Base-by-base conservation (phyloP, 1,284 basidiomycete genomes). In the Leccinum proliferum region DNA sequence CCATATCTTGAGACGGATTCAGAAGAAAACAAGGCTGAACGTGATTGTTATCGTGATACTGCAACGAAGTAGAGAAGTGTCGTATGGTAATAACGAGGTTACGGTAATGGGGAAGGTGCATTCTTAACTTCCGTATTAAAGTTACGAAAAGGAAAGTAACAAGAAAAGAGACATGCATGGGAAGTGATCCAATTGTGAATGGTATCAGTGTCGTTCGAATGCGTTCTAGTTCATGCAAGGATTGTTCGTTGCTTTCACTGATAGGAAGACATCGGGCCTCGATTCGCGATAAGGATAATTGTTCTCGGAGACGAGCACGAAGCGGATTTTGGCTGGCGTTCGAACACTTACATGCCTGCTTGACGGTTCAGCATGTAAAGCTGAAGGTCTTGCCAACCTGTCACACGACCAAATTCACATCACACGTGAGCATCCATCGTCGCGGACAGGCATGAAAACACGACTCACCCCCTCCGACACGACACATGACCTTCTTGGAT, bases 381-480 rank as follows among this genome's bases (percentile, higher is more conserved):
- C 69, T 86, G 86, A 65, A 95, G 78, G 75, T 94, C 92, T 72
- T 93, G 90, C 93, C 92, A 95, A 50, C 92, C 92, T 89, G 74
- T 25, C 48, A 50, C 59, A 65, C n/a, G 18, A 3, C 39, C 53
- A 11, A 37, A 52, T 35, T 61, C 11, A n/a, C 32, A 35, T 46
- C 50, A 67, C 35, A 62, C 48, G 48, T 66, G 6, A 60, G 59
- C 53, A 46, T 41, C 2, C 52, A 12, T 34, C 18, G 39, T 48
- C 43, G 41, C 12, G 60, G 61, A 48, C 43, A 59, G 43, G 46
- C 46, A 67, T 63, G 58, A 29, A 66, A 60, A 62, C 29, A 37
- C 43, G 8, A 79, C 85, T 72, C 66, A 88, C 89, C 90, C 73
- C 91, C 91, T 61, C 90, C 91, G 61, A 93, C 87, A 65, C 90